Conservation (phyloP, 495 filamentous ascomycete species). For the Annulohypoxylon moriforme region DNA sequence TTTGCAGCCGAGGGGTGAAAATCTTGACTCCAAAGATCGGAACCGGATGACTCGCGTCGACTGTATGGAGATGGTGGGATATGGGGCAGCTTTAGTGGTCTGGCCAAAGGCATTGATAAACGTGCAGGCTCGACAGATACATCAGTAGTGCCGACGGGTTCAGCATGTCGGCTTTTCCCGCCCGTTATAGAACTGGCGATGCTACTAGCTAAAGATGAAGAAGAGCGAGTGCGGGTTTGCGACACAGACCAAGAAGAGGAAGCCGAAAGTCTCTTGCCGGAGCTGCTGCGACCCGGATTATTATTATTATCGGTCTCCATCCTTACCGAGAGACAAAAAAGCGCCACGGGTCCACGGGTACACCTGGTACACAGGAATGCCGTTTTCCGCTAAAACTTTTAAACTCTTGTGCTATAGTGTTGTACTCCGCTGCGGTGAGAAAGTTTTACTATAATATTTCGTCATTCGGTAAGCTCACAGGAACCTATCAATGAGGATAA, state of each 20-base stretch:
- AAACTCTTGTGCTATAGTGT: constrained; percentile 24
- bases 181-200: constrained; percentile 51
- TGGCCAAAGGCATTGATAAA: constrained; percentile 68
- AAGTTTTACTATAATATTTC: constrained; percentile 18
- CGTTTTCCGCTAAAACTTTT: constrained; percentile 9
- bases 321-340: background rate
- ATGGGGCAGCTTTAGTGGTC: constrained; percentile 38
- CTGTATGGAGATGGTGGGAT: constrained; percentile 40
- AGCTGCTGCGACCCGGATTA: constrained; percentile 29
- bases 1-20: constrained; percentile 21
- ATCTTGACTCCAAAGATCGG: constrained; percentile 49
- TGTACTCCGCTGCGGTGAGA: constrained; percentile 11
- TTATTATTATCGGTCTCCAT: constrained; percentile 28
- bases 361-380: background rate
- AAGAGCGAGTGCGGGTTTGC: constrained; percentile 48
- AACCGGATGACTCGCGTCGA: constrained; percentile 49
- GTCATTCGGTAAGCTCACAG: constrained; percentile 30
- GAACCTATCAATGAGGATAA: constrained; percentile 14
- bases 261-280: constrained; percentile 42
- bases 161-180: constrained; percentile 65
- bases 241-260: constrained; percentile 42
- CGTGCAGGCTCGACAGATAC: constrained; percentile 65
- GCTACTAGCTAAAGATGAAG: constrained; percentile 49
- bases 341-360: background rate
- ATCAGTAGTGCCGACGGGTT: constrained; percentile 60